These are phyloP conservation scores for Coprinellus micaceus DNA, from an alignment of 768 basidiomycete species.

Conservation along the genomic window DNA sequence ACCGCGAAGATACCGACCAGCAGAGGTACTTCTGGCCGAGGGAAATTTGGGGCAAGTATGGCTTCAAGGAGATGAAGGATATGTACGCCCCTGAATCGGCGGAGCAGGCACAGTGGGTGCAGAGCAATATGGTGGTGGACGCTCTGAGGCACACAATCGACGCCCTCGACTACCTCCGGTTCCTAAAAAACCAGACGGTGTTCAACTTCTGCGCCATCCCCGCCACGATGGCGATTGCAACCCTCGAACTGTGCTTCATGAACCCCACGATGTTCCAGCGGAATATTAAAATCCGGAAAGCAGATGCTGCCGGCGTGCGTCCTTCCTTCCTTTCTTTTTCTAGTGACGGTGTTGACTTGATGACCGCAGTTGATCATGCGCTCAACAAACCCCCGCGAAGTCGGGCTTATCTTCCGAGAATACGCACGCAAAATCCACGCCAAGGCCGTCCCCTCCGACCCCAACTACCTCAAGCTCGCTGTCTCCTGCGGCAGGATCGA, in stretches of 20 bases:
- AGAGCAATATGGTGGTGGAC: conserved; percentile 87
- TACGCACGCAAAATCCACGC: conserved; percentile 81
- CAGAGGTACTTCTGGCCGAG: conserved; percentile 90
- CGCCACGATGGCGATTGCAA: conserved; percentile 93
- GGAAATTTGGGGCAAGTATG: conserved; percentile 84
- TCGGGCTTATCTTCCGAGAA: conserved; percentile 82
- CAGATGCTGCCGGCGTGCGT: conserved; percentile 77
- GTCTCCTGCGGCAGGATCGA: conserved; percentile 92
- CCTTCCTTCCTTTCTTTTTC: not conserved
- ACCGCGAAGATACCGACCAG: conserved; percentile 85
- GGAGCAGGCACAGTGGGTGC: conserved; percentile 71
- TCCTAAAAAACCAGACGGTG: conserved; percentile 86
- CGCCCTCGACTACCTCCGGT: conserved; percentile 81
- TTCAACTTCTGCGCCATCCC: conserved; percentile 98
- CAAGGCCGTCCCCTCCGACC: conserved; percentile 76
- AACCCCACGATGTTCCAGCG: conserved; percentile 79
- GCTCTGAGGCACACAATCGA: conserved; percentile 82
- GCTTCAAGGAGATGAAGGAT: conserved; percentile 69
- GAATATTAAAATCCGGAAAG: conserved; percentile 95
- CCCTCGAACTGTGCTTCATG: conserved; percentile 89
- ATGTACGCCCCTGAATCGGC: conserved; percentile 55
- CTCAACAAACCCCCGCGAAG: conserved; percentile 89
- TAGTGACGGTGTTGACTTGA: too few relatives aligned
- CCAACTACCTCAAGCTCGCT: conserved; percentile 78
- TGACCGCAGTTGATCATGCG: conserved; percentile 79